Conservation (phyloP, 2,329 filamentous ascomycete genomes). For the Calonectria pseudoreteaudii region DNA sequence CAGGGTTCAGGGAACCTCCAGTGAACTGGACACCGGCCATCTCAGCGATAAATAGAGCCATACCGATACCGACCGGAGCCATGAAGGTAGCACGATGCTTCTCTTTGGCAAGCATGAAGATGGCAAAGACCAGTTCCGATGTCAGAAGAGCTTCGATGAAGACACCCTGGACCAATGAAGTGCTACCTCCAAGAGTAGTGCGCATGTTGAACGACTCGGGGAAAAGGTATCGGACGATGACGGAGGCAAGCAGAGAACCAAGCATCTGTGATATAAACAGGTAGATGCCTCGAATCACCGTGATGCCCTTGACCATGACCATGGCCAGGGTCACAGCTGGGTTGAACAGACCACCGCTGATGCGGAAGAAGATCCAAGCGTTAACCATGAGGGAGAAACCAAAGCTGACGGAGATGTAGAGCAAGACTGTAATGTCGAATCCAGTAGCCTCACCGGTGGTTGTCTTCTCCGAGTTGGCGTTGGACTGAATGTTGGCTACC, state of each 20-base stretch:
- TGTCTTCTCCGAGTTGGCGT: slow-evolving; percentile 45
- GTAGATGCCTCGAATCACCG: slow-evolving; percentile 56
- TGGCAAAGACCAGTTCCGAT: slow-evolving; percentile 60
- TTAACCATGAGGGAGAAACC: slow-evolving; percentile 60
- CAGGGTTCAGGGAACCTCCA: slow-evolving; percentile 61
- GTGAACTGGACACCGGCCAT: slow-evolving; percentile 62
- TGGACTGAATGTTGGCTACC: slow-evolving; percentile 53
- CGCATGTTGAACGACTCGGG: slow-evolving; percentile 56
- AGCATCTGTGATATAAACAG: slow-evolving; percentile 64
- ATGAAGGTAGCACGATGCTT: slow-evolving; percentile 61
- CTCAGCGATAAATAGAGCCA: slow-evolving; percentile 59
- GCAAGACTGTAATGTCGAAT: slow-evolving; percentile 55
- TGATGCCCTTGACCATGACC: slow-evolving; percentile 61
- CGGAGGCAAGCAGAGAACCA: slow-evolving; percentile 57
- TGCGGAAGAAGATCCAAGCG: slow-evolving; percentile 61
- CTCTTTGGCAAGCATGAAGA: slow-evolving; percentile 65
- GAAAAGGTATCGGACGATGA: slow-evolving; percentile 56
- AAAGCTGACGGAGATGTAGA: slow-evolving; percentile 57
- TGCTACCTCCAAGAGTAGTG: slow-evolving; percentile 54
- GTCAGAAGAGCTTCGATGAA: slow-evolving; percentile 64
- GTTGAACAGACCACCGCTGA: slow-evolving; percentile 54
- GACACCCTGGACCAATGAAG: slow-evolving; percentile 57
- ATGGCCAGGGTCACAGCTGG: slow-evolving; percentile 62
- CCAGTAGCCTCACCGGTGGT: slow-evolving; percentile 57
- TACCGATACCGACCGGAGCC: slow-evolving; percentile 60